A percentile compares a stretch with the other conserved stretches of the same genome.
Evolutionary conservation across 176 grass and related monocot species (phyloP).

Genomic region (Poa annua): DNA sequence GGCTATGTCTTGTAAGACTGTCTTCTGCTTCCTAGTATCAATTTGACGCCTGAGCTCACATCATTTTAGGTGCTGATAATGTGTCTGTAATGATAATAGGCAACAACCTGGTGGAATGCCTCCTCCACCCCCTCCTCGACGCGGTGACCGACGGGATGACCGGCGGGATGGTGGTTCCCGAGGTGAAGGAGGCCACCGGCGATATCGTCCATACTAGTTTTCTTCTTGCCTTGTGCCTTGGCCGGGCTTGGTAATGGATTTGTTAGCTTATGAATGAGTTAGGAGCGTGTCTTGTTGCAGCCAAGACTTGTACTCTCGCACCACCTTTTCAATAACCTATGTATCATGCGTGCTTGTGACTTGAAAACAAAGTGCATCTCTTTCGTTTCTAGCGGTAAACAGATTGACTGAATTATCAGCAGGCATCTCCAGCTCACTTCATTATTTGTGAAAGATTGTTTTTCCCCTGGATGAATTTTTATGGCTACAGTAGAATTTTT

Average conservation of each 20-base stretch:
- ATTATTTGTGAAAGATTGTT: not conserved
- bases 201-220: conserved; percentile 80
- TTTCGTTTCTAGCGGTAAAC: not conserved
- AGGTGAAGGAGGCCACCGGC: conserved; percentile 56
- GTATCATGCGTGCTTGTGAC: conserved; percentile 29
- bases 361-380: not conserved
- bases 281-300: conserved; percentile 32
- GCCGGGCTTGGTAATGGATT: not conserved
- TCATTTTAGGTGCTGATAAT: conserved; percentile 12
- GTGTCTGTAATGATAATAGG: conserved; percentile 45
- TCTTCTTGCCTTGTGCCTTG: not conserved
- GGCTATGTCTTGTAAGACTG: conserved; percentile 88
- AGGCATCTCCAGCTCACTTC: not conserved
- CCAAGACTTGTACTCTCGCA: conserved; percentile 9
- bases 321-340: not conserved
- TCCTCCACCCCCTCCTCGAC: conserved; percentile 50
- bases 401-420: not conserved
- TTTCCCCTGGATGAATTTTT: not conserved
- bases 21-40: not conserved
- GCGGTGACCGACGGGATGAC: conserved; percentile 39
- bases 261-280: conserved; percentile 30
- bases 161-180: conserved; percentile 49
- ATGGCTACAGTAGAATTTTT: not conserved
- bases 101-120: conserved; percentile 79
- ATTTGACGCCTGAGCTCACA: not conserved